Conservation (phyloP, 2,329 filamentous ascomycete genomes). For the Penicillium polonicum region DNA sequence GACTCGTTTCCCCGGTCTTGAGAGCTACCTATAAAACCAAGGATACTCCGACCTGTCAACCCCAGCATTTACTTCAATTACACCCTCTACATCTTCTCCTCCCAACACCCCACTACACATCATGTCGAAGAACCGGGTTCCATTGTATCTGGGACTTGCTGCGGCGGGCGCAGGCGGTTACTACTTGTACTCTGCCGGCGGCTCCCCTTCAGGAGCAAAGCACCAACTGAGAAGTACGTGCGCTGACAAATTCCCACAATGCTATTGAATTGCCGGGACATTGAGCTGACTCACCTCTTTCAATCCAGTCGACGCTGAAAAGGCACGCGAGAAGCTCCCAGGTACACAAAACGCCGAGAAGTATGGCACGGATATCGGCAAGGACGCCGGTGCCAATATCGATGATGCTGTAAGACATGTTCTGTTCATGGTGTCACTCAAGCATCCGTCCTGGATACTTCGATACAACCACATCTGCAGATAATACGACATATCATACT, state of each 20-base stretch:
- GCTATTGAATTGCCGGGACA: neutral
- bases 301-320: conserved; percentile 69
- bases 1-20: conserved; percentile 1
- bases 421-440: neutral
- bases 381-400: conserved; percentile 63
- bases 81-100: neutral
- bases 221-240: conserved; percentile 78
- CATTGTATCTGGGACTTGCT: conserved; percentile 51
- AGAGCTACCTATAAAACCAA: conserved; percentile 10
- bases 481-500: conserved; percentile 7
- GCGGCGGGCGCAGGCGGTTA: conserved; percentile 72
- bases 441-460: neutral
- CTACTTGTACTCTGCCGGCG: conserved; percentile 87
- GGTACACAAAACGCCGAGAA: conserved; percentile 63
- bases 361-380: conserved; percentile 61
- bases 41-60: neutral
- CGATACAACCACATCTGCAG: neutral
- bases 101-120: conserved; percentile 3
- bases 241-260: neutral
- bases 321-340: conserved; percentile 66
- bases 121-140: conserved; percentile 40
- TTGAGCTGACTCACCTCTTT: neutral
- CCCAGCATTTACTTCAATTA: neutral
- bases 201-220: conserved; percentile 76
- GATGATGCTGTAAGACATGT: conserved; percentile 64